Evolutionary conservation across 139 green algal species (phyloP), one percentile per base, ranked within the genome.

Genomic region (Desmodesmus armatus): DNA sequence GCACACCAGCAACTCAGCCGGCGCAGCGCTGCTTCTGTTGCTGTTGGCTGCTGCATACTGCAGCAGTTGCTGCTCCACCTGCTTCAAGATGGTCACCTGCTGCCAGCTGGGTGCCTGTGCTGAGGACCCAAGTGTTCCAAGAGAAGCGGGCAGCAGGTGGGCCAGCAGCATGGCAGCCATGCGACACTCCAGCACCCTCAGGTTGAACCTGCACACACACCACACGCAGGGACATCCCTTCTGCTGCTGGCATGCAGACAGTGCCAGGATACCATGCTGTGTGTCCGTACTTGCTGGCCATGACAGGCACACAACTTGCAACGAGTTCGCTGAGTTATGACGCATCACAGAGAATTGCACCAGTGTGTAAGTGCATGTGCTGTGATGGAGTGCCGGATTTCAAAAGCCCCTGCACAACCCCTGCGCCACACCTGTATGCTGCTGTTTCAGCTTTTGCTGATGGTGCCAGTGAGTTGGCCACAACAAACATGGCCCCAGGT

Each of bases 161-260:
- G 91, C 96, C 77, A 98, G 90, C 72, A 95, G 80, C 75, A 92
- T 90, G 0, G 96, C 87, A 19, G 96, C 97, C 35, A 99, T 89
- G 17, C 94, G 88, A 89, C 96, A 98, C 91, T 99, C 97, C 66
- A 99, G 94, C 73, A 99, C 96, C 1, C 97, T 91, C 87, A 98
- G 85, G 92, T 99, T 99, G 93, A 98, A 99, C 47, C 92, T 94
- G 79, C 2, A 40, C 23, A 41, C 19, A 75, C 27, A 53, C 21
- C 25, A 35, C 23, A 7, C 47, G 23, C 25, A 35, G 47, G 13
- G 47, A 58, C 13, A 13, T 15, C 13, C 47, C 13, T 58, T 23
- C 47, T 58, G 47, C 47, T 15, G 17, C 13, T 58, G 47, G 47
- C 47, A n/a, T n/a, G n/a, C n/a, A n/a, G n/a, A n/a, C n/a, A n/a